Evolutionary conservation across 2,329 filamentous ascomycete species (phyloP).

Genomic region (Periconia macrospinosa): DNA sequence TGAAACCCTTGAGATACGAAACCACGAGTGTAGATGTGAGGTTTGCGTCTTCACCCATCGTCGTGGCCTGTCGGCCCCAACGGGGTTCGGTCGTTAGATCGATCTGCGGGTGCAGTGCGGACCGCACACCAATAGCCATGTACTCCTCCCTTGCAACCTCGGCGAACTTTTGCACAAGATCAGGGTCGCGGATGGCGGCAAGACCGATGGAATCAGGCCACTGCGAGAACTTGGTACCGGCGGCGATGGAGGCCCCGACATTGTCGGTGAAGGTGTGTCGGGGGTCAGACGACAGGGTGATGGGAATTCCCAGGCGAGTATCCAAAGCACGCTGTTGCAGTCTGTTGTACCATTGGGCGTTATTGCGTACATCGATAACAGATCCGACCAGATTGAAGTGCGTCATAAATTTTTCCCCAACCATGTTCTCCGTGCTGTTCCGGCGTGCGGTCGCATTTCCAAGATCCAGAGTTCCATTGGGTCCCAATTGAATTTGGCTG

Average conservation of each 20-base stretch:
- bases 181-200: conserved; percentile 51
- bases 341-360: conserved; percentile 46
- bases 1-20: conserved; percentile 54
- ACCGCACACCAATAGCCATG: conserved; percentile 47
- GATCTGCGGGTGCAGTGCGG: conserved; percentile 55
- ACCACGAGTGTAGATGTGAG: conserved; percentile 42
- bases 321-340: conserved; percentile 49
- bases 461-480: conserved; percentile 35
- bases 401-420: conserved; percentile 43
- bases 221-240: conserved; percentile 49
- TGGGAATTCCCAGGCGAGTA: conserved; percentile 53
- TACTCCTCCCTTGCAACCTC: conserved; percentile 55
- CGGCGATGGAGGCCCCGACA: conserved; percentile 47
- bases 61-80: conserved; percentile 52
- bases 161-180: conserved; percentile 51
- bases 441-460: conserved; percentile 10
- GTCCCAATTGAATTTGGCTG: conserved; percentile 34
- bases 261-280: conserved; percentile 51
- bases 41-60: conserved; percentile 54
- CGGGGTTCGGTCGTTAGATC: conserved; percentile 56
- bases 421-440: conserved; percentile 36
- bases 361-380: conserved; percentile 42
- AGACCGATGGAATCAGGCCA: conserved; percentile 58
- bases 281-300: conserved; percentile 54
- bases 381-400: conserved; percentile 54